phyloP scores from a whole-genome alignment of 2,329 filamentous ascomycete species.

The Pseudocercospora musae region DNA sequence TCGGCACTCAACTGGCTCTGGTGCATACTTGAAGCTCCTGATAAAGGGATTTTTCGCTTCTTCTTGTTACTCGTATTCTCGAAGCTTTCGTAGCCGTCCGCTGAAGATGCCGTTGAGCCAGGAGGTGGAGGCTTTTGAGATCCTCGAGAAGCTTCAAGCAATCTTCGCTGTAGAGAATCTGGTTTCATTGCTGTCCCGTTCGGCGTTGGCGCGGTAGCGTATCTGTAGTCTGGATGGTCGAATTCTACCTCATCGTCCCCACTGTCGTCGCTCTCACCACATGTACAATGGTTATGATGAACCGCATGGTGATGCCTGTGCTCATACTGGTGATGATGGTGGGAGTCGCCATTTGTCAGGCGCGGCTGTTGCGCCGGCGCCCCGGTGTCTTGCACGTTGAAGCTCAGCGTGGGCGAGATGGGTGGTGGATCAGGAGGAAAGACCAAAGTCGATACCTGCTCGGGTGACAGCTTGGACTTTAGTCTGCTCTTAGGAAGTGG shows the following conservation, averaged over 20 bases:
- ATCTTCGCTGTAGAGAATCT: slow-evolving; percentile 34
- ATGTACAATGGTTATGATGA: slow-evolving; percentile 41
- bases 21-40: slow-evolving; percentile 64
- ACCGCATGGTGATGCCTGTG: slow-evolving; percentile 29
- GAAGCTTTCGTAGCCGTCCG: slow-evolving; percentile 92
- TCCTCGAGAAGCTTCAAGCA: slow-evolving; percentile 37
- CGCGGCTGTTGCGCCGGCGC: slow-evolving; percentile 21
- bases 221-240: slow-evolving; percentile 39
- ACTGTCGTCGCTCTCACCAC: slow-evolving; percentile 54
- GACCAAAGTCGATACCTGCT: slow-evolving; percentile 75
- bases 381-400: slow-evolving; percentile 25
- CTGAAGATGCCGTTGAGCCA: slow-evolving; percentile 63
- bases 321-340: slow-evolving; percentile 31
- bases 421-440: slow-evolving; percentile 75
- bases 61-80: slow-evolving; percentile 99
- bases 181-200: slow-evolving; percentile 25
- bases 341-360: slow-evolving; percentile 26
- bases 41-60: slow-evolving; percentile 94
- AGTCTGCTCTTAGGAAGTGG: slow-evolving; percentile 86
- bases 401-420: slow-evolving; percentile 49
- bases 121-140: slow-evolving; percentile 35
- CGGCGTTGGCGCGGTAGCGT: slow-evolving; percentile 38
- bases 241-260: slow-evolving; percentile 57
- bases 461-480: slow-evolving; percentile 80
- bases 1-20: slow-evolving; percentile 60